Percentiles rank a stretch among this genome's conserved stretches.
These are phyloP conservation scores for Talaromyces sp. DNA, from an alignment of 2,329 filamentous ascomycete species.

Conservation along the genomic window DNA sequence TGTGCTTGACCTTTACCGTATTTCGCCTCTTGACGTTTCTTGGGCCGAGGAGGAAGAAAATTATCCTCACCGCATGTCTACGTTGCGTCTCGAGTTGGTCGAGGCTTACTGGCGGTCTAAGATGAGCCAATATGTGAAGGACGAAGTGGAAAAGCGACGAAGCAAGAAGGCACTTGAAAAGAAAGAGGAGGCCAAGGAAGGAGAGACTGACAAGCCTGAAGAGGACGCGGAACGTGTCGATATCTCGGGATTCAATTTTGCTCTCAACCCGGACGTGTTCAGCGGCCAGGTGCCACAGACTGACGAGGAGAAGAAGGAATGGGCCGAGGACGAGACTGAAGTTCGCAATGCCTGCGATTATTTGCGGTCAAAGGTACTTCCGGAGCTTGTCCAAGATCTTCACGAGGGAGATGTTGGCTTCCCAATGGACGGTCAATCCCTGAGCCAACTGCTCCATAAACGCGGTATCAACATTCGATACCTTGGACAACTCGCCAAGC, in stretches of 20 bases:
- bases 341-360: conserved; percentile 79
- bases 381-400: conserved; percentile 79
- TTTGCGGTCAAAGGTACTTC: conserved; percentile 70
- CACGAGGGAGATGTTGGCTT: conserved; percentile 92
- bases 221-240: conserved; percentile 66
- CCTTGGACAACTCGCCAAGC: conserved; percentile 72
- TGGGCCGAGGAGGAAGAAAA: conserved; percentile 75
- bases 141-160: conserved; percentile 63
- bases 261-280: conserved; percentile 92
- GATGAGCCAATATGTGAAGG: conserved; percentile 82
- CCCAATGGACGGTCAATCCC: conserved; percentile 94
- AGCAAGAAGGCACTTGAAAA: conserved; percentile 34
- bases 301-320: conserved; percentile 79
- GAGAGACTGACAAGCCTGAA: conserved; percentile 38
- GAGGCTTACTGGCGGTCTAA: conserved; percentile 79
- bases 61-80: conserved; percentile 96
- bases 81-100: conserved; percentile 82
- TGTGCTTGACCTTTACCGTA: conserved; percentile 90
- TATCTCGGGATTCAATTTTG: conserved; percentile 77
- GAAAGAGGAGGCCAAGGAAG: conserved; percentile 34
- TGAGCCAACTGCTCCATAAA: conserved; percentile 86
- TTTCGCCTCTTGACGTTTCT: conserved; percentile 81
- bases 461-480: conserved; percentile 96
- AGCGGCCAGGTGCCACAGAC: conserved; percentile 87
- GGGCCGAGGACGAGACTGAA: conserved; percentile 77